Conservation (phyloP, 495 filamentous ascomycete genomes). For the Staphylotrichum longicolle region DNA sequence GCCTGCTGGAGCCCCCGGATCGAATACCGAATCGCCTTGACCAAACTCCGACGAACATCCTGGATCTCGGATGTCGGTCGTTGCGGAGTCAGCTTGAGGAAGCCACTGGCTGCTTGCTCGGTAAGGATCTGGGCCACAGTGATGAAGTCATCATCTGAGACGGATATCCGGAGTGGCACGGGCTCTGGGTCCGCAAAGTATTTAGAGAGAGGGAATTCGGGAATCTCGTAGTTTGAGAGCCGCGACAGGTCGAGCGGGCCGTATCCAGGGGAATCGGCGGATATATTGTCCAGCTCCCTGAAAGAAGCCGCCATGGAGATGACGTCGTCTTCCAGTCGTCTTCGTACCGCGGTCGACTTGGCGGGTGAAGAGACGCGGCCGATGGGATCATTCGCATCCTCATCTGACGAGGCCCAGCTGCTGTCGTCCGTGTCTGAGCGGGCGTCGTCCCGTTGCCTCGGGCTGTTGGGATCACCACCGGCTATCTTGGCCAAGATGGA, state of each 20-base stretch:
- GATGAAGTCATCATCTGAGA: slow-evolving; percentile 52
- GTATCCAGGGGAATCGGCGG: slow-evolving; percentile 36
- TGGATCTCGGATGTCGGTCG: slow-evolving; percentile 12
- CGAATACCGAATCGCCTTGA: slow-evolving; percentile 40
- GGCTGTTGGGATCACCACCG: slow-evolving; percentile 27
- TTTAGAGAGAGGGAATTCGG: slow-evolving; percentile 46
- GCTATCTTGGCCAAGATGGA: slow-evolving; percentile 30
- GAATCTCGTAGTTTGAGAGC: slow-evolving; percentile 39
- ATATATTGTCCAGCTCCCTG: slow-evolving; percentile 44
- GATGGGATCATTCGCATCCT: slow-evolving; percentile 46
- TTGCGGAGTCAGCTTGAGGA: slow-evolving; percentile 29
- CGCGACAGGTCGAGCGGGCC: slow-evolving; percentile 41
- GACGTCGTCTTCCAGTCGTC: slow-evolving; percentile 45
- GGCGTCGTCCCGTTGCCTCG: slow-evolving; percentile 35
- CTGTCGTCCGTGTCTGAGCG: slow-evolving; percentile 47
- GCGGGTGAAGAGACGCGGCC: slow-evolving; percentile 46
- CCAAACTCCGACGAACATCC: slow-evolving; percentile 37
- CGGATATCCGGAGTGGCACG: slow-evolving; percentile 37
- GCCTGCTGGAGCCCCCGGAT: slow-evolving; percentile 40
- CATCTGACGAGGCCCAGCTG: slow-evolving; percentile 50
- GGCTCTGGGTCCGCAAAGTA: slow-evolving; percentile 53
- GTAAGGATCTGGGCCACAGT: slow-evolving; percentile 61
- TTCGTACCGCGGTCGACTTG: slow-evolving; percentile 41
- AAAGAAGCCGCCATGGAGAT: slow-evolving; percentile 50
- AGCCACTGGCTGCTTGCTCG: slow-evolving; percentile 54